phyloP scores from a whole-genome alignment of 805 yeast genomes.

The Yarrowia bubula region DNA sequence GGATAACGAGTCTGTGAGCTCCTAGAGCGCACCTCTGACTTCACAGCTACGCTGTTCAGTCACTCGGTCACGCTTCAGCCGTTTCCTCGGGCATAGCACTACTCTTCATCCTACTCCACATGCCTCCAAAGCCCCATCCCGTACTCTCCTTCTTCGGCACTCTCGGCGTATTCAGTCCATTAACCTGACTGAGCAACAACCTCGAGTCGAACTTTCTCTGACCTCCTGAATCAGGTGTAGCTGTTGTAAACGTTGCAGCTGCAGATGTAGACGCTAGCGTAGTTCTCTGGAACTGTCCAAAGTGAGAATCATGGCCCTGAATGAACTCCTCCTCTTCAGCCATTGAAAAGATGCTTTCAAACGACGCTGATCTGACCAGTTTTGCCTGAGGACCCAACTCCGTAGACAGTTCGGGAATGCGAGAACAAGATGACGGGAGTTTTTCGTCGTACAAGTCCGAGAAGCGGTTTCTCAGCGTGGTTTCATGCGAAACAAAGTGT shows the following conservation, averaged over 20 bases:
- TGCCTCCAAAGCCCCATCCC: constrained; percentile 24
- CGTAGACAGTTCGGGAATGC: constrained; percentile 11
- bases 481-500: constrained; percentile 21
- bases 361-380: constrained; percentile 16
- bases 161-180: background rate
- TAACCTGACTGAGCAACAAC: background rate
- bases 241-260: constrained; percentile 13
- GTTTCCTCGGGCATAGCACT: background rate
- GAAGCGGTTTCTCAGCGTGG: constrained; percentile 10
- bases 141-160: constrained; percentile 3
- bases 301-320: constrained; percentile 19
- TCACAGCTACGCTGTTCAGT: background rate
- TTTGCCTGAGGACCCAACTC: constrained; percentile 13
- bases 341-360: constrained; percentile 12
- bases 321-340: constrained; percentile 8
- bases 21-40: too few species aligned
- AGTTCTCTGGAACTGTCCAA: constrained; percentile 8
- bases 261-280: constrained; percentile 14
- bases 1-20: too few species aligned
- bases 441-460: constrained; percentile 21
- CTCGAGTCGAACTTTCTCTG: constrained; percentile 1
- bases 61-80: background rate
- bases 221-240: constrained; percentile 5
- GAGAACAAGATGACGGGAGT: constrained; percentile 1
- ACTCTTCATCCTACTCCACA: constrained; percentile 12